Evolutionary conservation across 306 rosid genomes (phyloP), one percentile per base, ranked within the genome.

Genomic region (Echinosophora koreensis): DNA sequence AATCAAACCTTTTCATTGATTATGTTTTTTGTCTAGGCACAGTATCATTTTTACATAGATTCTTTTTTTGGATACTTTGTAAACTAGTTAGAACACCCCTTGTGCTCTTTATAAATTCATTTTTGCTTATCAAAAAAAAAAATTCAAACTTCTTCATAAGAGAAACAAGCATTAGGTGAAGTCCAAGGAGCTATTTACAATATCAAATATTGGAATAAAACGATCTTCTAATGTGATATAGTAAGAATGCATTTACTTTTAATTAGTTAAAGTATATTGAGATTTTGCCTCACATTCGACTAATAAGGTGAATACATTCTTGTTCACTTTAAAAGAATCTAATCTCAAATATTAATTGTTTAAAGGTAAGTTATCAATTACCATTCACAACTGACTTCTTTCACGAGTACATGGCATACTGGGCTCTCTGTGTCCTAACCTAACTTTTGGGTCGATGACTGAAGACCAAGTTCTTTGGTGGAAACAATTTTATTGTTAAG

Each of bases 91-190:
- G n/a, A n/a, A n/a, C n/a, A n/a, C n/a, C n/a, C n/a, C n/a, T n/a
- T n/a, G n/a, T n/a, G n/a, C n/a, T n/a, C n/a, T n/a, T n/a, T n/a
- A n/a, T n/a, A n/a, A n/a, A n/a, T n/a, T n/a, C n/a, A n/a, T n/a
- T n/a, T n/a, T n/a, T n/a, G n/a, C n/a, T n/a, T n/a, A n/a, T n/a
- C n/a, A n/a, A n/a, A n/a, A n/a, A n/a, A n/a, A n/a, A n/a, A n/a
- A n/a, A n/a, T n/a, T n/a, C n/a, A n/a, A 59, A 59, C 64, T 41
- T 52, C 59, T 27, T 38, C 2, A 3, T 49, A 46, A 57, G 13
- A n/a, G 12, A 44, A 56, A 55, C 49, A 59, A 12, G 44, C 41
- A 16, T 82, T 72, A 71, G 83, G 72, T 60, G 66, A 78, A 58
- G 66, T 57, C 54, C 56, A 13, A 57, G 34, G 14, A 68, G 15